phyloP scores from a whole-genome alignment of 257 asterid species.

The Agastache rugosa region DNA sequence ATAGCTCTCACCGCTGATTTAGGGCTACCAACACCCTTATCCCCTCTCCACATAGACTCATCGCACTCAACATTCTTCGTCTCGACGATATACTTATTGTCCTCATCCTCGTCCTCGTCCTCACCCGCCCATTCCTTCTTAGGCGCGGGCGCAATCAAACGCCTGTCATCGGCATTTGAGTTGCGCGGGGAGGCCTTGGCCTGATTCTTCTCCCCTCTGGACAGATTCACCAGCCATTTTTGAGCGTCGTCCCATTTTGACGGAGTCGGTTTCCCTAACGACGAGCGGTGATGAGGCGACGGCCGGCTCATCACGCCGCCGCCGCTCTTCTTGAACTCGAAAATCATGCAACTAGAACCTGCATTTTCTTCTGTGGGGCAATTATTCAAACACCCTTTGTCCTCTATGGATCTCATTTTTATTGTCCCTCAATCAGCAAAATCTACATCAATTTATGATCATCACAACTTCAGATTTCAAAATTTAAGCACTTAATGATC shows the following conservation, averaged over 20 bases:
- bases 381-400: constrained; percentile 67
- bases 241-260: constrained; percentile 99
- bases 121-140: constrained; percentile 64
- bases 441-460: background rate
- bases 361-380: constrained; percentile 55
- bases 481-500: background rate
- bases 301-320: constrained; percentile 50
- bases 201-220: constrained; percentile 64
- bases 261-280: constrained; percentile 84
- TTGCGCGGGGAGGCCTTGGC: constrained; percentile 77
- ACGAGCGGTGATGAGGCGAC: constrained; percentile 58
- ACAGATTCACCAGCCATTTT: constrained; percentile 90
- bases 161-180: constrained; percentile 88
- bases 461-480: background rate
- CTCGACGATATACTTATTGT: constrained; percentile 47
- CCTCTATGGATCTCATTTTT: constrained; percentile 77
- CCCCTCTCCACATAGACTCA: constrained; percentile 73
- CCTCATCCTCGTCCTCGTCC: constrained; percentile 39
- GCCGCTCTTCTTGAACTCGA: constrained; percentile 66
- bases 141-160: constrained; percentile 71
- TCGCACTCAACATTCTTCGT: constrained; percentile 80
- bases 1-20: constrained; percentile 60
- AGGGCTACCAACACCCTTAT: constrained; percentile 48
- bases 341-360: constrained; percentile 45
- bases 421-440: background rate